Conservation (phyloP, 1,139 yeast genomes). For the Komagataea norvegica region DNA sequence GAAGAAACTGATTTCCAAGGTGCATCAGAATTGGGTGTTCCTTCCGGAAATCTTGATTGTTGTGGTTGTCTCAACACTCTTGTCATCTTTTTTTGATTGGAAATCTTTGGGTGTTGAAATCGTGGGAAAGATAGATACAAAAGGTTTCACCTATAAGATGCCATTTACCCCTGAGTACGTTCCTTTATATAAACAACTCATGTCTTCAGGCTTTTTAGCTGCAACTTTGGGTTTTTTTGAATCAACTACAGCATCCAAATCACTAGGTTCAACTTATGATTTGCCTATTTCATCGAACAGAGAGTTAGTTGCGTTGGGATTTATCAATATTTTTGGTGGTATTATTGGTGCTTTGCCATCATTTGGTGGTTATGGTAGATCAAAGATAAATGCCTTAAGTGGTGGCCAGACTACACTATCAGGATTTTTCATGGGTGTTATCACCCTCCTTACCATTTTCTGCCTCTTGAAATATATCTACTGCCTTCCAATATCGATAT, state of each 20-base stretch:
- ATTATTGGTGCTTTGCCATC: conserved; percentile 77
- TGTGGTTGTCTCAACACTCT: conserved; percentile 56
- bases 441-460: conserved; percentile 62
- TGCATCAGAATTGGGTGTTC: conserved; percentile 32
- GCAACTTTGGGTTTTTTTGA: conserved; percentile 92
- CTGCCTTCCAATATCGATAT: conserved; percentile 73
- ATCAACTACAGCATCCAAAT: conserved; percentile 88
- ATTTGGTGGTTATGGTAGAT: conserved; percentile 95
- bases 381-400: conserved; percentile 80
- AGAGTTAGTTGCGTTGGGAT: conserved; percentile 79
- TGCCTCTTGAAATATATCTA: conserved; percentile 61
- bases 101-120: conserved; percentile 56
- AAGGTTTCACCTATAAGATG: conserved; percentile 40
- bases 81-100: conserved; percentile 54
- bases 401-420: conserved; percentile 84
- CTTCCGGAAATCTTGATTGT: conserved; percentile 83
- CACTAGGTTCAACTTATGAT: conserved; percentile 61
- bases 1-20: conserved; percentile 30
- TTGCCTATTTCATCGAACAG: conserved; percentile 69
- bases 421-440: conserved; percentile 73
- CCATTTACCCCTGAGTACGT: conserved; percentile 40
- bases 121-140: conserved; percentile 59
- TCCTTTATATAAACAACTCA: conserved; percentile 30
- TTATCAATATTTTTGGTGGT: conserved; percentile 50
- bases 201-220: conserved; percentile 62